Evolutionary conservation across 768 basidiomycete species (phyloP), one percentile per base, ranked within the genome.

Genomic region (Lactarius hengduanensis): DNA sequence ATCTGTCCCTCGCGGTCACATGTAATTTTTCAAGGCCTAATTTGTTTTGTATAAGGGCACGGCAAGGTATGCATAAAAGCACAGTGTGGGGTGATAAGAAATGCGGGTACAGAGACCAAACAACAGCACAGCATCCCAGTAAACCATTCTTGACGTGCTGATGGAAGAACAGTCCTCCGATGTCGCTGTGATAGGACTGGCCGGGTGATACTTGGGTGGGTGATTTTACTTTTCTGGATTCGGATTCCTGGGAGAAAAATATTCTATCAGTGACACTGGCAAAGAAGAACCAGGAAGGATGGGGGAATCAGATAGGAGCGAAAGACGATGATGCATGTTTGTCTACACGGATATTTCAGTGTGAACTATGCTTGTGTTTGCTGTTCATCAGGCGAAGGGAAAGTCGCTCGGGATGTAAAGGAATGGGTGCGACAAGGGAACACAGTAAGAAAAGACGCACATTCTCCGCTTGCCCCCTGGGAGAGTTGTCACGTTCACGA

Each of bases 381-480:
- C 71, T 69, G 71, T 78, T 83, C 66, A 82, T 90, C 88, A 88
- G 88, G 86, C 76, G 58, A 54, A 59, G 70, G 60, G 55, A 40
- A 64, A 66, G 70, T 41, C 28, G 58, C 50, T 64, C 63, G 47
- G 43, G 26, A 40, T 6, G 40, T 41, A 60, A 57, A 67, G 64
- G 62, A 64, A 32, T 47, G 65, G 43, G 70, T 32, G 63, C 59
- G 45, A 64, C 50, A 68, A 61, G 50, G 16, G 16, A 22, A 68
- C 60, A 63, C 66, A 61, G 54, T 50, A 63, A 32, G 32, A 71
- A n/a, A 71, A 36, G 20, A 92, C 96, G 85, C 80, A 98, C 96
- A 97, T 97, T 81, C 88, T 86, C 81, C 95, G 87, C 83, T 97
- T 97, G 79, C 94, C 96, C 69, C 92, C 91, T 59, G 91, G 91